Percentiles rank a stretch among this genome's conserved stretches.
phyloP scores from a whole-genome alignment of 2,329 filamentous ascomycete species.

The Capronia americana region DNA sequence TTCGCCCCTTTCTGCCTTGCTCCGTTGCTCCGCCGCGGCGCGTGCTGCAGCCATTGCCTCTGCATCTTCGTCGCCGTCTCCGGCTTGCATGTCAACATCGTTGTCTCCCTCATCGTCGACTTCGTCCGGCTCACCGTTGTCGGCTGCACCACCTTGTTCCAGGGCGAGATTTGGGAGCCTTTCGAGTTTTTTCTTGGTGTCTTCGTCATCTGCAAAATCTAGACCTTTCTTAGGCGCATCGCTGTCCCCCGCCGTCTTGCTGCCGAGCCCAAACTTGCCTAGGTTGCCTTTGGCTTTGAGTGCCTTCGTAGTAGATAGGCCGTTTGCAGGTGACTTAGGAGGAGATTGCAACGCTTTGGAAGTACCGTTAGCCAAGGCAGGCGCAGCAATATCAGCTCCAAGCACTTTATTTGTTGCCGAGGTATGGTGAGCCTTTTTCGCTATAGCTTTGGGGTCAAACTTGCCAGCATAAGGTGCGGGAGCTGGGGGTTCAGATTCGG shows the following conservation, averaged over 20 bases:
- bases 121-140: conserved; percentile 67
- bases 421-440: conserved; percentile 73
- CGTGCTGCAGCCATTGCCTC: conserved; percentile 84
- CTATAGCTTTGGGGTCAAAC: conserved; percentile 85
- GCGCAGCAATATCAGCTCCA: conserved; percentile 62
- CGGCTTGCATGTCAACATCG: conserved; percentile 76
- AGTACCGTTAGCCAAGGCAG: conserved; percentile 51
- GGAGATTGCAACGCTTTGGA: conserved; percentile 49
- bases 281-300: conserved; percentile 74
- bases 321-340: conserved; percentile 47
- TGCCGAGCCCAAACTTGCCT: conserved; percentile 80
- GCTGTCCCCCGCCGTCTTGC: conserved; percentile 68
- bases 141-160: conserved; percentile 53
- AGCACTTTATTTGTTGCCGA: conserved; percentile 57
- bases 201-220: conserved; percentile 87
- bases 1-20: conserved; percentile 46
- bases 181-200: conserved; percentile 83
- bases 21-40: conserved; percentile 81
- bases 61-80: conserved; percentile 83
- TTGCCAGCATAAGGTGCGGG: conserved; percentile 73
- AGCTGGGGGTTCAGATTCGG: conserved; percentile 53
- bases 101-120: conserved; percentile 68
- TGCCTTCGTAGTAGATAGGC: conserved; percentile 48
- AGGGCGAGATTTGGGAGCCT: conserved; percentile 81
- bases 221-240: conserved; percentile 79